phyloP scores from a whole-genome alignment of 495 filamentous ascomycete species.

The Neurospora sp. region DNA sequence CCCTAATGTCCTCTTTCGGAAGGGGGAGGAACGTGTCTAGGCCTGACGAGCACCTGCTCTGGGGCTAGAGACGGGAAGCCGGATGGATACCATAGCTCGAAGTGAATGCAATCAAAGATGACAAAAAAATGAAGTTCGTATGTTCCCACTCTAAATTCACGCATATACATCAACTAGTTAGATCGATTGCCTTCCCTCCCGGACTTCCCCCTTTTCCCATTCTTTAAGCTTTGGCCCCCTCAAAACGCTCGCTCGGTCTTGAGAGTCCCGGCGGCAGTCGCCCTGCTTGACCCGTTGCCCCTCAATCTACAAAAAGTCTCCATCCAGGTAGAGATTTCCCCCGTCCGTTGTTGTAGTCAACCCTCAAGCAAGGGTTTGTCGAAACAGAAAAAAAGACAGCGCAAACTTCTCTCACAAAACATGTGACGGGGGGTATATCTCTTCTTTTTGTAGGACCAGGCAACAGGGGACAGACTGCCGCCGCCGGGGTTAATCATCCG shows the following conservation, averaged over 20 bases:
- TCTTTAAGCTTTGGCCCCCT: neutral
- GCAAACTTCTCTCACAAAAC: neutral
- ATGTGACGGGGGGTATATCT: neutral
- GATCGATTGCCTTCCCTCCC: neutral
- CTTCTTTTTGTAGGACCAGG: conserved; percentile 36
- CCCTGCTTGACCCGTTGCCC: conserved; percentile 34
- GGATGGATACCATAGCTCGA: neutral
- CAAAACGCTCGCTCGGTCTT: neutral
- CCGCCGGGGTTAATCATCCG: conserved; percentile 31
- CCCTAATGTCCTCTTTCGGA: no score
- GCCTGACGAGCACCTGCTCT: neutral
- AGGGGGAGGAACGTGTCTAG: no score
- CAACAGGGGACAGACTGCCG: conserved; percentile 44
- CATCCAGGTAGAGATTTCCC: neutral
- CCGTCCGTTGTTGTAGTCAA: neutral
- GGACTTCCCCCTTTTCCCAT: neutral
- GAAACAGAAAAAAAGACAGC: neutral
- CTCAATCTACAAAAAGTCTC: conserved; percentile 31
- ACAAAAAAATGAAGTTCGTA: neutral
- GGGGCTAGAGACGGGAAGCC: neutral
- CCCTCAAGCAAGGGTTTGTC: neutral
- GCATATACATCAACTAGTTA: neutral
- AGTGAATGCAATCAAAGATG: neutral
- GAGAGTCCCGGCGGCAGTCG: conserved; percentile 25
- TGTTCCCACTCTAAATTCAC: neutral